Evolutionary conservation across 176 grass and related monocot species (phyloP).

Genomic region (Pontederia crassipes): DNA sequence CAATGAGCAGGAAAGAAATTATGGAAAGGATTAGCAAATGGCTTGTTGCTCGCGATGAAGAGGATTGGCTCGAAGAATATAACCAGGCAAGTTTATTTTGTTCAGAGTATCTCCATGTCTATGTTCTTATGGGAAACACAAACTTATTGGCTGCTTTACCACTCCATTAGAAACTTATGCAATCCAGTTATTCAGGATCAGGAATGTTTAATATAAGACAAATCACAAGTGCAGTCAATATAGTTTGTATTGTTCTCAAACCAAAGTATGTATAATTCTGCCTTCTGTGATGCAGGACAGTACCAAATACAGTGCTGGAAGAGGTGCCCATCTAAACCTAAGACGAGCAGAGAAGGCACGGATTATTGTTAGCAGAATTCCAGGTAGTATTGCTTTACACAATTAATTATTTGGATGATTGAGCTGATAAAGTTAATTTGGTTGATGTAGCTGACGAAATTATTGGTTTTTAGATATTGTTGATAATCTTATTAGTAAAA

Average conservation of each 20-base stretch:
- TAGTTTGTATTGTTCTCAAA: too few species aligned
- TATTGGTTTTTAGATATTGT: neutral
- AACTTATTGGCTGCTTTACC: too few species aligned
- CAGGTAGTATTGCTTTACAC: constrained; percentile 19
- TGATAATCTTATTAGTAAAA: constrained; percentile 40
- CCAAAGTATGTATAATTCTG: too few species aligned
- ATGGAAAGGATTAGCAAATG: constrained; percentile 64
- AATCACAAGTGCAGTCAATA: too few species aligned
- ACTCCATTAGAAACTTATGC: too few species aligned
- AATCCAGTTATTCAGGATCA: too few species aligned
- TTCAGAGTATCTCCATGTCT: neutral
- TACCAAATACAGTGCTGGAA: constrained; percentile 49
- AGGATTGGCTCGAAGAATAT: constrained; percentile 32
- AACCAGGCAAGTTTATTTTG: neutral
- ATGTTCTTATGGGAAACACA: neutral
- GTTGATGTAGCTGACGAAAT: neutral
- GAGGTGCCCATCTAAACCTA: constrained; percentile 36
- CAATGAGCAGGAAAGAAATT: constrained; percentile 44
- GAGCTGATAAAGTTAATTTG: too few species aligned
- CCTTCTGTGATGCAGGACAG: constrained; percentile 29
- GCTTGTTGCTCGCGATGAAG: constrained; percentile 53
- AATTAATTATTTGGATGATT: neutral
- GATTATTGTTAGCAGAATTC: constrained; percentile 37
- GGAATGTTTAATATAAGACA: too few species aligned
- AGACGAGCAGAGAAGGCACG: constrained; percentile 64